phyloP scores from a whole-genome alignment of 2,329 filamentous ascomycete species.

The Beauveria brongniartii region DNA sequence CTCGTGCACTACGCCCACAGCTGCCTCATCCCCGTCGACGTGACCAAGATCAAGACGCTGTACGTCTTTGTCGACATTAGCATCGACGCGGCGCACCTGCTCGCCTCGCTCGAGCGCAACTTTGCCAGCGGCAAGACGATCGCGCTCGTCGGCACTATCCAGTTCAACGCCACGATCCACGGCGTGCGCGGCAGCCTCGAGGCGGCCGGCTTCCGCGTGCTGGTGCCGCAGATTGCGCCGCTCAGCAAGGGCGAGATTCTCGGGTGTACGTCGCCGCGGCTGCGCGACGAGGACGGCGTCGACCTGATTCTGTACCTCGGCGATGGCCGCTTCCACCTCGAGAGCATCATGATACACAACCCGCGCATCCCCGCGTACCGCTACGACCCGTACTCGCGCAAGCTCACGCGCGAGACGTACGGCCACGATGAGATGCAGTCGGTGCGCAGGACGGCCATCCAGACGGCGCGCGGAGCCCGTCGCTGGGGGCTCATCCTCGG shows the following conservation, averaged over 20 bases:
- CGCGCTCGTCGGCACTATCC: constrained; percentile 91
- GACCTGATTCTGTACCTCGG: constrained; percentile 84
- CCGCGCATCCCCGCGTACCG: constrained; percentile 83
- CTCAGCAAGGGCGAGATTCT: constrained; percentile 88
- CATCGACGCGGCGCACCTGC: constrained; percentile 82
- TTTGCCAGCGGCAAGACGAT: constrained; percentile 79
- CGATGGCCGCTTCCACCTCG: constrained; percentile 90
- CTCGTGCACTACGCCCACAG: constrained; percentile 96
- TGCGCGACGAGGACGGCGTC: constrained; percentile 50
- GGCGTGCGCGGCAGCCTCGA: constrained; percentile 71
- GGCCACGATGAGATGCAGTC: constrained; percentile 85
- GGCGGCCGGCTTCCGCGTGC: constrained; percentile 71
- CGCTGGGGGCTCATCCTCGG: constrained; percentile 96
- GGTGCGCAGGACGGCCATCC: constrained; percentile 69
- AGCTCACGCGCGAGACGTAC: constrained; percentile 85
- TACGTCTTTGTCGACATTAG: constrained; percentile 98
- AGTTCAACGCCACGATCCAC: constrained; percentile 97
- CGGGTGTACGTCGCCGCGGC: constrained; percentile 84
- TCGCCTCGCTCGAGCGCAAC: constrained; percentile 82
- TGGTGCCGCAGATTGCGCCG: constrained; percentile 88
- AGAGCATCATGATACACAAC: constrained; percentile 99
- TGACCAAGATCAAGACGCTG: constrained; percentile 92
- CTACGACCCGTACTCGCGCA: constrained; percentile 93
- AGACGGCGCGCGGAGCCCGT: constrained; percentile 62
- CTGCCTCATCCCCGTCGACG: constrained; percentile 90